Conservation (phyloP, 768 basidiomycete genomes). For the Kwoniella europaea region DNA sequence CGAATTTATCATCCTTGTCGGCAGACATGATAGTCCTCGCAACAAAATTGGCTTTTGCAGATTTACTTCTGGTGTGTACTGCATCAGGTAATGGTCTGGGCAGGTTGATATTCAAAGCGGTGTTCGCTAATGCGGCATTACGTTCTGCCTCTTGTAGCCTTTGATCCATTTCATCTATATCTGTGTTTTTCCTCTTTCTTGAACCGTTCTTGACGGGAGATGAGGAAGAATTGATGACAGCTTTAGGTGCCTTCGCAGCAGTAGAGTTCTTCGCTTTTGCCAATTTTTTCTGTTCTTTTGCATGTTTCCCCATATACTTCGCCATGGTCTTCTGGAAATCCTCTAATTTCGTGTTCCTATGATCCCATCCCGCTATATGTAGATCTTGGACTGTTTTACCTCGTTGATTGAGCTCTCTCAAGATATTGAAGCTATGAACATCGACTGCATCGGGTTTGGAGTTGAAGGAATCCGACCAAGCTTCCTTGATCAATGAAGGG, state of each 20-base stretch:
- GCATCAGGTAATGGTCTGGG: conserved; percentile 27
- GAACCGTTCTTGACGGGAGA: background rate
- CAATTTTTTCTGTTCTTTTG: conserved; percentile 12
- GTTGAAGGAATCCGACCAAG: conserved; percentile 42
- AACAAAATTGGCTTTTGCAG: conserved; percentile 44
- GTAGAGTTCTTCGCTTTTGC: conserved; percentile 8
- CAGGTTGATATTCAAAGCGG: background rate
- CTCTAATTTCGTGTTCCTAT: conserved; percentile 7
- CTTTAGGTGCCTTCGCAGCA: conserved; percentile 24
- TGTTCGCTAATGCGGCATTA: conserved; percentile 22
- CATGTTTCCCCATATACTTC: conserved; percentile 11
- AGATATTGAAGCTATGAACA: conserved; percentile 17
- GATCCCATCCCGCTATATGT: conserved; percentile 21
- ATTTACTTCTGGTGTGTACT: conserved; percentile 29
- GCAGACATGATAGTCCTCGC: conserved; percentile 24
- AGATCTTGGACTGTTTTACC: conserved; percentile 26
- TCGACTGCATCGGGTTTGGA: conserved; percentile 27
- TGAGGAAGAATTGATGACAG: background rate
- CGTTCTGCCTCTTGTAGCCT: conserved; percentile 28
- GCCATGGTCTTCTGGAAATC: conserved; percentile 9
- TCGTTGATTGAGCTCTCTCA: conserved; percentile 30
- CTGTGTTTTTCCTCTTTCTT: conserved; percentile 4
- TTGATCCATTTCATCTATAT: conserved; percentile 21
- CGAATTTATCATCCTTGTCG: conserved; percentile 41
- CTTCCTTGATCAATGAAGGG: conserved; percentile 20